phyloP scores from a whole-genome alignment of 768 basidiomycete species.

The Suillus spraguei region DNA sequence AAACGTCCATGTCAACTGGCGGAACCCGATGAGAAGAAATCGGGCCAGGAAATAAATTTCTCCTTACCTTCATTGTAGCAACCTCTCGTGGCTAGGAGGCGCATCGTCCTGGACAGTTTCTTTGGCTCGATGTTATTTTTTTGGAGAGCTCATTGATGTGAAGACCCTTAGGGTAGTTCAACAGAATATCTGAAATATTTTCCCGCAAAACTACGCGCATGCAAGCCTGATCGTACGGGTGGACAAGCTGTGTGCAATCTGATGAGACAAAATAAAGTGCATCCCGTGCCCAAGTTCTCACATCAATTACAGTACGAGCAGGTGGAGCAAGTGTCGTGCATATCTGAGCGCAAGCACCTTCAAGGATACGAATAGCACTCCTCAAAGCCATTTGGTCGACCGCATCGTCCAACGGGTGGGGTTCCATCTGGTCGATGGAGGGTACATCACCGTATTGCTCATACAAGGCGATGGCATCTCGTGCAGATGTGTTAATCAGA shows the following conservation, averaged over 20 bases:
- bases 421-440: slow-evolving; percentile 35
- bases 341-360: too few species aligned
- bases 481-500: slow-evolving; percentile 34
- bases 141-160: slow-evolving; percentile 32
- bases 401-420: slow-evolving; percentile 36
- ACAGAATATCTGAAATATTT: slow-evolving; percentile 31
- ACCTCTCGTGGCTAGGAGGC: slow-evolving; percentile 31
- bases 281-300: slow-evolving; percentile 16
- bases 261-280: neutral
- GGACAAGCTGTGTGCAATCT: slow-evolving; percentile 20
- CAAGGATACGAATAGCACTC: too few species aligned
- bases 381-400: too few species aligned
- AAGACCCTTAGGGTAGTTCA: slow-evolving; percentile 30
- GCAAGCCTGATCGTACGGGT: slow-evolving; percentile 31
- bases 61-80: slow-evolving; percentile 35
- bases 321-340: slow-evolving; percentile 24
- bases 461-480: slow-evolving; percentile 36
- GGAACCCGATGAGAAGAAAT: neutral
- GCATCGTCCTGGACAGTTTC: slow-evolving; percentile 14
- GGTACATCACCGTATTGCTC: slow-evolving; percentile 29
- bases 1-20: slow-evolving; percentile 33
- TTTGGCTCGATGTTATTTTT: slow-evolving; percentile 20
- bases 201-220: slow-evolving; percentile 30
- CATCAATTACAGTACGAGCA: slow-evolving; percentile 33
- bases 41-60: neutral